Evolutionary conservation across 176 grass and related monocot species (phyloP), one percentile per base, ranked within the genome.

Genomic region (Chrysopogon serrulatus): DNA sequence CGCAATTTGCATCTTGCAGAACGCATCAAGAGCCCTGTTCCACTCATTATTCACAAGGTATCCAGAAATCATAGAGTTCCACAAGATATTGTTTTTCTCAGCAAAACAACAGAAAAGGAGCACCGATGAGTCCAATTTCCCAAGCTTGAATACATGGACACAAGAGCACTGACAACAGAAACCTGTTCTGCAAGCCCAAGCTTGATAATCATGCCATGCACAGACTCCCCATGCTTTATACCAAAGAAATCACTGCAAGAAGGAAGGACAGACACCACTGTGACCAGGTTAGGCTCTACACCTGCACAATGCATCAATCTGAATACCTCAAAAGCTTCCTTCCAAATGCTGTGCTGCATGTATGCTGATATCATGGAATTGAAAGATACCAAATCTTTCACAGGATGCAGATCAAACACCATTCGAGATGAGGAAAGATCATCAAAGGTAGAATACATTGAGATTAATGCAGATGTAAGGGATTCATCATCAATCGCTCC

Each of bases 61-160:
- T 45, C 89, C 92, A 70, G 89, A 94, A 73, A 94, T 91, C 78
- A 94, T 82, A 43, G 86, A 91, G 56, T 94, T 94, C 82, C 84
- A 94, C 84, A 89, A 43, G n/a, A 94, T 78, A 76, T 79, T 23
- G 77, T 42, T 89, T 69, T 87, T 91, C 74, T 42, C 10, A 0
- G 81, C 65, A 71, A 40, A 37, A 30, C 21, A 8, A 44, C 14
- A 45, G 63, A 94, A 91, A 78, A 91, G 67, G 16, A 78, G 81
- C 12, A 69, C 35, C 26, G 92, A 81, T 76, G 86, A 85, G 76
- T 87, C 87, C 19, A 87, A 42, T 48, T 89, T 54, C 47, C 77
- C 77, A 76, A 91, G 67, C 78, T 79, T 91, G 89, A 83, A 79
- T 94, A 94, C 92, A 94, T 89, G 5, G 87, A 94, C 35, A 94